Evolutionary conservation across 2,329 filamentous ascomycete species (phyloP).

Genomic region (Pestalotiopsis sp.): DNA sequence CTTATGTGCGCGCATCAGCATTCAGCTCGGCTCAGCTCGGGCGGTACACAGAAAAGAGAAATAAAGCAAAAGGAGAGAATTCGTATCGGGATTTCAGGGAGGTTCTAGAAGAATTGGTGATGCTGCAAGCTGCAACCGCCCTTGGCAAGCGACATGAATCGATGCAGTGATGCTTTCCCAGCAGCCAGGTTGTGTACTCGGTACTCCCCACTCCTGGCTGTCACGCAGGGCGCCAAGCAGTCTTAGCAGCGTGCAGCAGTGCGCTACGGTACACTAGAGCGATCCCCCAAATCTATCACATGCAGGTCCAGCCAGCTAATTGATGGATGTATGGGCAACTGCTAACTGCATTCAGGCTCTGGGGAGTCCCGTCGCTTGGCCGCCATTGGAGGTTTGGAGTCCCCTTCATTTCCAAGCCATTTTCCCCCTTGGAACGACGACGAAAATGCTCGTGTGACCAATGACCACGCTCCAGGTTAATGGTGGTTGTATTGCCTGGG

Average conservation of each 20-base stretch:
- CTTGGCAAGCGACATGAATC: neutral
- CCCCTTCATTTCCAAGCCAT: neutral
- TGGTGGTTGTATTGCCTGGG: neutral
- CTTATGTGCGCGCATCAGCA: neutral
- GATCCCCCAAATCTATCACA: neutral
- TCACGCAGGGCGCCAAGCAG: slow-evolving; percentile 1
- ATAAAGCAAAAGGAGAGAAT: neutral
- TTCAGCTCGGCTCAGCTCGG: neutral
- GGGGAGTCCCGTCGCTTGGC: neutral
- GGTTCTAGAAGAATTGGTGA: neutral
- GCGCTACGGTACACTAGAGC: neutral
- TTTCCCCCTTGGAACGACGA: neutral
- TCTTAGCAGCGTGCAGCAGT: neutral
- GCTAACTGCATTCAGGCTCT: neutral
- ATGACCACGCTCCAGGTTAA: neutral
- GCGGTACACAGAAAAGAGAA: neutral
- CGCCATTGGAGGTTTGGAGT: neutral
- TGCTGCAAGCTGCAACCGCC: neutral
- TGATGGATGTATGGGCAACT: neutral
- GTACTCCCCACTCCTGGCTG: neutral
- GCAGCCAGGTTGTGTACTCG: neutral
- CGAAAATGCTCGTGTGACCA: slow-evolving; percentile 8
- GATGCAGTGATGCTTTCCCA: neutral
- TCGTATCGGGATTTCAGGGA: neutral
- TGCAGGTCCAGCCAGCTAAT: slow-evolving; percentile 2